Base-by-base conservation (phyloP, 495 filamentous ascomycete genomes). In the Evansstolkia leycettana region DNA sequence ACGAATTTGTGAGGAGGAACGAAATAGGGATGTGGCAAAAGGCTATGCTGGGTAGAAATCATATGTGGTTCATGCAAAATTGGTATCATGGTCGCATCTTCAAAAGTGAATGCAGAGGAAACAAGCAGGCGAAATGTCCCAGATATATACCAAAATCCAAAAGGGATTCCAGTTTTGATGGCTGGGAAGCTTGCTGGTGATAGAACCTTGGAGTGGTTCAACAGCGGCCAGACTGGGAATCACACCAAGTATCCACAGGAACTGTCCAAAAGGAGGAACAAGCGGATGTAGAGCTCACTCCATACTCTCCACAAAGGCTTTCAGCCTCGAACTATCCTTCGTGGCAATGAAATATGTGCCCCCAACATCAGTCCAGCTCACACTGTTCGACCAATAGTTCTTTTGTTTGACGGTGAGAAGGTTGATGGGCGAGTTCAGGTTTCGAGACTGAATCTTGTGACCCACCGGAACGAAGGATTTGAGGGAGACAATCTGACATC, bases 271-370 rank as follows among this genome's bases (percentile, higher is more conserved):
- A 16, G 5, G 9, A 6, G 18, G 15, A 15, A 33, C 3, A 20
- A 33, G 5, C 15, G 28, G 10, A 7, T 26, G 16, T 26, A n/a
- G n/a, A n/a, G n/a, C n/a, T 57, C 38, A 65, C 13, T 42, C 17
- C 36, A 50, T 46, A 28, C 44, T 54, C 17, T 71, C 62, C 28
- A 52, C 53, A 45, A 72, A 72, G 1, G 57, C 56, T 30, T 63
- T 65, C 36, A 73, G 48, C 28, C 56, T 55, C 15, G 65, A 64
- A 43, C 70, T 70, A 42, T 93, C 86, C 59, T 87, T 92, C 7
- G 72, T 88, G 30, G 87, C 83, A 42, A 96, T 81, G 47, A 78
- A 94, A 48, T 87, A 98, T 31, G 75, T 75, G 27, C 86, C 92
- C 15, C 77, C 73, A 38, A 76, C 73, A 46, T 80, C 77, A 2